Evolutionary conservation across 192 early-diverging fungal species (phyloP).

Genomic region (Entomortierella lignicola): DNA sequence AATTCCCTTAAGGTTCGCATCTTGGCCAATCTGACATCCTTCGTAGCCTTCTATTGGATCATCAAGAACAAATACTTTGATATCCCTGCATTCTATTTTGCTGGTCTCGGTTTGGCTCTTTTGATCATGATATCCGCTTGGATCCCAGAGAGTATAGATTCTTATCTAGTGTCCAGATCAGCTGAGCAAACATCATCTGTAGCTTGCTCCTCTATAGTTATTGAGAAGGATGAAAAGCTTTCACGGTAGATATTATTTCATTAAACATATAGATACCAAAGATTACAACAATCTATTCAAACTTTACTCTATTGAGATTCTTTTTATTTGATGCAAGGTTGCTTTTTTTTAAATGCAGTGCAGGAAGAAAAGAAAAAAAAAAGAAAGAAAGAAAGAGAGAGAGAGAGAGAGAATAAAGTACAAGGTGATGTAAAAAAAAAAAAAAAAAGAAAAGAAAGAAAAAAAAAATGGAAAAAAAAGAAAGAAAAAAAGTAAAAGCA

Average conservation of each 20-base stretch:
- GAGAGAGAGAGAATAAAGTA: background rate
- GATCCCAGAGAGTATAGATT: background rate
- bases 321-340: background rate
- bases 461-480: background rate
- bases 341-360: background rate
- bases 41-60: background rate
- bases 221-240: no score
- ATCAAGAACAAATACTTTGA: background rate
- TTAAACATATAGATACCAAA: no score
- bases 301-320: background rate
- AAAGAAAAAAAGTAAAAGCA: background rate
- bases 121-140: background rate
- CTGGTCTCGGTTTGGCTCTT: background rate
- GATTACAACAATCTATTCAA: no score
- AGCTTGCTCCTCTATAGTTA: no score
- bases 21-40: background rate
- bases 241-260: no score
- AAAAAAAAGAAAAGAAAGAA: background rate
- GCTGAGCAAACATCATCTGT: no score
- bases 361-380: background rate
- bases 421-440: background rate
- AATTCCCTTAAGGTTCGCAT: background rate
- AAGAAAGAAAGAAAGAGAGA: conserved; percentile 12
- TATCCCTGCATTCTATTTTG: background rate
- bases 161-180: background rate